A percentile compares a stretch with the other conserved stretches of the same genome.
Evolutionary conservation across 768 basidiomycete genomes (phyloP).

Genomic region (Boletus rubropictus): DNA sequence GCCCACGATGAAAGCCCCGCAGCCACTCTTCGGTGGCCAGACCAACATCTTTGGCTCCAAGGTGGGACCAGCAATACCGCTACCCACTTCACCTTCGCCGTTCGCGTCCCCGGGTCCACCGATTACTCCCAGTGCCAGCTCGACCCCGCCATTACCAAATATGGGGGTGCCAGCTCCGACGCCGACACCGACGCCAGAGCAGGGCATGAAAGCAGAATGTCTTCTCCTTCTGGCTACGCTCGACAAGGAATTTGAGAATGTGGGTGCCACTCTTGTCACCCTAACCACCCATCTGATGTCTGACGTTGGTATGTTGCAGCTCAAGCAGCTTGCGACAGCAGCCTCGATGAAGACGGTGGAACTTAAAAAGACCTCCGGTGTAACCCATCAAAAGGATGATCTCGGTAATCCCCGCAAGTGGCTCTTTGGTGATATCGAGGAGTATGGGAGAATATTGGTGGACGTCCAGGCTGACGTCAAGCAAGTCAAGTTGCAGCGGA

Average conservation of each 20-base stretch:
- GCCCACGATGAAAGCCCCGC: neutral
- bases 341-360: constrained; percentile 34
- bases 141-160: constrained; percentile 2
- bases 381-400: constrained; percentile 40
- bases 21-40: constrained; percentile 10
- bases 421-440: constrained; percentile 45
- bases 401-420: constrained; percentile 47
- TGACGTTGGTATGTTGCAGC: constrained; percentile 29
- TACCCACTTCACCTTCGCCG: constrained; percentile 1
- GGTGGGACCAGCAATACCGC: neutral
- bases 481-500: constrained; percentile 40
- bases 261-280: constrained; percentile 32
- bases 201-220: constrained; percentile 69
- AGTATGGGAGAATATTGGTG: constrained; percentile 38
- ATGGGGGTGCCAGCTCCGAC: constrained; percentile 5
- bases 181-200: constrained; percentile 33
- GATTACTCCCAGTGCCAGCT: neutral
- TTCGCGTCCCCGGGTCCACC: neutral
- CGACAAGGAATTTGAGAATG: constrained; percentile 50
- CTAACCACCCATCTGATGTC: neutral
- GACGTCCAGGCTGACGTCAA: constrained; percentile 48
- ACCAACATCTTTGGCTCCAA: constrained; percentile 7
- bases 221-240: constrained; percentile 42
- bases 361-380: constrained; percentile 33
- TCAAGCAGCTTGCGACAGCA: constrained; percentile 37